These are phyloP conservation scores for Suillus paluster DNA, from an alignment of 768 basidiomycete genomes.

Conservation along the genomic window DNA sequence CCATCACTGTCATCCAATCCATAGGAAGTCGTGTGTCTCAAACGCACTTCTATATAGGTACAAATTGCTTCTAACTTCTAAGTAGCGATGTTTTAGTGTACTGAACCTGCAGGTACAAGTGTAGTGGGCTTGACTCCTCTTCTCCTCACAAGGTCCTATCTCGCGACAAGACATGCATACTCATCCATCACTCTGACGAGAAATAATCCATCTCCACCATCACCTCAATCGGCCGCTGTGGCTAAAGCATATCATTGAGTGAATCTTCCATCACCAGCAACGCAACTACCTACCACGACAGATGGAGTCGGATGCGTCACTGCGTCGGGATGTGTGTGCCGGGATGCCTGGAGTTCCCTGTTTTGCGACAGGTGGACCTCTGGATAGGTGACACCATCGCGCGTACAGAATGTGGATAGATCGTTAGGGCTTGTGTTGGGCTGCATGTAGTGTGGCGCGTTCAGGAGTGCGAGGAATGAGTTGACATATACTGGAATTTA, in stretches of 20 bases:
- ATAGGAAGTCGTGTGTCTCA: too few relatives aligned
- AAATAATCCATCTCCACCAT: neutral
- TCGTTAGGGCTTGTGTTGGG: neutral
- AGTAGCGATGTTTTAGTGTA: too few relatives aligned
- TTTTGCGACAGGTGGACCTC: neutral
- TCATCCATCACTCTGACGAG: neutral
- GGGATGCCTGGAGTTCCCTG: neutral
- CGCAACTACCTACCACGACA: neutral
- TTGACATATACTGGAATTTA: conserved; percentile 6
- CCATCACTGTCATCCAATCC: too few relatives aligned
- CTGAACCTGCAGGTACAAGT: too few relatives aligned
- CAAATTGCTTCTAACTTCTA: too few relatives aligned
- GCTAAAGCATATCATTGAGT: neutral
- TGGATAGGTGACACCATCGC: neutral
- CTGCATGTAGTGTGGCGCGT: neutral
- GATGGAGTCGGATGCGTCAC: neutral
- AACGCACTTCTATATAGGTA: too few relatives aligned
- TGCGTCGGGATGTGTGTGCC: neutral
- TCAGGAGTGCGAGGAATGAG: conserved; percentile 1
- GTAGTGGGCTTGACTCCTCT: too few relatives aligned
- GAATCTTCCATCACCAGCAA: neutral
- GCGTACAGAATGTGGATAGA: neutral
- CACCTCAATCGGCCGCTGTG: neutral
- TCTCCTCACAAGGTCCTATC: neutral
- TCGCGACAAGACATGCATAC: neutral